Evolutionary conservation across 2,329 filamentous ascomycete genomes (phyloP).

Genomic region (Trichoderma arundinaceum): DNA sequence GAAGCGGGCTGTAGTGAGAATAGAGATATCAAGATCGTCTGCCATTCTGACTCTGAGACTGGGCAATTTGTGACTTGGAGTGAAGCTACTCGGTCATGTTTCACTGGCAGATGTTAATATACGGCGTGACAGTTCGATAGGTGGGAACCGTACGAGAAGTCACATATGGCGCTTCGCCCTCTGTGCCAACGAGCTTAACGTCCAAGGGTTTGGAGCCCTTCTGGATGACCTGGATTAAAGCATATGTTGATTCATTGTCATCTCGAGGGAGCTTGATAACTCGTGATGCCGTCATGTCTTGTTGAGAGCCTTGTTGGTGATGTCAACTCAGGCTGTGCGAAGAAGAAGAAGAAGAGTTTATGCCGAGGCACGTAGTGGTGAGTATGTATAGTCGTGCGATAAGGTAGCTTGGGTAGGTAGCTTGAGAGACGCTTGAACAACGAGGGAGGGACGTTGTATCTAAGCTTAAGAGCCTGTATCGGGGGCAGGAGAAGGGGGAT

Average conservation of each 20-base stretch:
- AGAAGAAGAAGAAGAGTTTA: no score
- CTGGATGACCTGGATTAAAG: conserved; percentile 65
- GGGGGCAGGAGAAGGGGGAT: no score
- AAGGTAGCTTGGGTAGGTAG: no score
- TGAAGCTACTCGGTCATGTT: conserved; percentile 59
- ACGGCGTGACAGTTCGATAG: background rate
- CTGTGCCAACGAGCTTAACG: conserved; percentile 70
- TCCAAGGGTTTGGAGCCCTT: conserved; percentile 62
- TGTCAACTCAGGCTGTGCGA: background rate
- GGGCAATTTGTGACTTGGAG: conserved; percentile 60
- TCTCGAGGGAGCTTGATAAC: conserved; percentile 66
- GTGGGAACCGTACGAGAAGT: conserved; percentile 55
- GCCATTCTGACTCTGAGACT: conserved; percentile 70
- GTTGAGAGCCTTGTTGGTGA: background rate
- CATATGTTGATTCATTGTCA: conserved; percentile 57
- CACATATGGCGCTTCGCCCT: conserved; percentile 66
- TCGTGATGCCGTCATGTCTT: conserved; percentile 39
- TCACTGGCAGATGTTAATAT: conserved; percentile 50
- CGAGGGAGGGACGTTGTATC: background rate
- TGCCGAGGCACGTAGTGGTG: background rate
- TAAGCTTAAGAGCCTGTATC: background rate
- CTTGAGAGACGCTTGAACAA: background rate
- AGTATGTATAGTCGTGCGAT: background rate
- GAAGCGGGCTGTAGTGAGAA: conserved; percentile 59
- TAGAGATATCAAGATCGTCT: conserved; percentile 61